phyloP scores from a whole-genome alignment of 768 basidiomycete genomes.

The Panus rudis region DNA sequence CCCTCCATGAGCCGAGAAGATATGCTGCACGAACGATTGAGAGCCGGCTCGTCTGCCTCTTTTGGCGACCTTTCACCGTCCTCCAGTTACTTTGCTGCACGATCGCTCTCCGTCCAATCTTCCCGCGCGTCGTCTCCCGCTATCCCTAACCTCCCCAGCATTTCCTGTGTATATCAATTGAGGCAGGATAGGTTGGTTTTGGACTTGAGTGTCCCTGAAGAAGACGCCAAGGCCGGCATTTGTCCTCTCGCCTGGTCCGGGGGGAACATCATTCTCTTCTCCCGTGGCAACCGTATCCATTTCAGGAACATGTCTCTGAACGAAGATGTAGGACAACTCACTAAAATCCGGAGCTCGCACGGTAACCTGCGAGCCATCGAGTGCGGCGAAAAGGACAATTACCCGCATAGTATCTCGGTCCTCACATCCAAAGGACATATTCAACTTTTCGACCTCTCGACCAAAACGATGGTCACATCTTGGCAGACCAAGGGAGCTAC shows the following conservation, averaged over 20 bases:
- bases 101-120: too few species aligned
- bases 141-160: slow-evolving; percentile 4
- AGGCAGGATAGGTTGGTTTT: slow-evolving; percentile 8
- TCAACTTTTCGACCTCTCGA: slow-evolving; percentile 66
- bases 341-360: slow-evolving; percentile 38
- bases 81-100: too few species aligned
- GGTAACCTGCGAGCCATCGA: slow-evolving; percentile 40
- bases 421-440: slow-evolving; percentile 56
- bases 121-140: slow-evolving; percentile 10
- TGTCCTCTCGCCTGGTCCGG: slow-evolving; percentile 35
- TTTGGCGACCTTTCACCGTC: too few species aligned
- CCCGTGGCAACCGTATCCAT: slow-evolving; percentile 48
- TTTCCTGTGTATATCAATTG: slow-evolving; percentile 8
- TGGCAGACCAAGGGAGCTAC: slow-evolving; percentile 58
- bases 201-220: slow-evolving; percentile 12
- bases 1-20: too few species aligned
- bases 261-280: slow-evolving; percentile 40
- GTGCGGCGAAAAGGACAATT: slow-evolving; percentile 25
- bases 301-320: slow-evolving; percentile 35
- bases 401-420: slow-evolving; percentile 47
- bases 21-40: too few species aligned
- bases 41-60: too few species aligned
- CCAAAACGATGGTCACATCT: slow-evolving; percentile 45
- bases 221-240: slow-evolving; percentile 3
- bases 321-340: slow-evolving; percentile 41